These are phyloP conservation scores for Vanrija sp. DNA, from an alignment of 1,284 basidiomycete genomes.

Conservation along the genomic window DNA sequence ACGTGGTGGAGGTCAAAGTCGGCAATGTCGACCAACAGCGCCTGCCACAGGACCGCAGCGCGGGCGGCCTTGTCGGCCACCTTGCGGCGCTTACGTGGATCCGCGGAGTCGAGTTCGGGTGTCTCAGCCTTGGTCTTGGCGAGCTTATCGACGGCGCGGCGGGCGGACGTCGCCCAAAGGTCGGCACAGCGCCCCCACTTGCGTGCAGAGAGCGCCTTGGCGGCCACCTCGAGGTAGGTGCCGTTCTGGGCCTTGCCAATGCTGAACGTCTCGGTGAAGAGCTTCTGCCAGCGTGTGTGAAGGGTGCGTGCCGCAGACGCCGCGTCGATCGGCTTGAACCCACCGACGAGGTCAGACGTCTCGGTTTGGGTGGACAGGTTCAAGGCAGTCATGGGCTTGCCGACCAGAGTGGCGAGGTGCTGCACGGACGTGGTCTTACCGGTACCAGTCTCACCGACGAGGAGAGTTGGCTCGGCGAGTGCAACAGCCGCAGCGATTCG, in stretches of 20 bases:
- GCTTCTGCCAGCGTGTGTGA: slow-evolving; percentile 70
- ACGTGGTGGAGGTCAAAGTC: slow-evolving; percentile 85
- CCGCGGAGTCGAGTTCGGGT: not conserved
- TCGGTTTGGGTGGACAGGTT: slow-evolving; percentile 98
- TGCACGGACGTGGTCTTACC: slow-evolving; percentile 95
- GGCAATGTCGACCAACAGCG: slow-evolving; percentile 66
- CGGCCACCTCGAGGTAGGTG: slow-evolving; percentile 76
- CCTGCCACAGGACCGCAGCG: slow-evolving; percentile 60
- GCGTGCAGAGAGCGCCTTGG: slow-evolving; percentile 73
- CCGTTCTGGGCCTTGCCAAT: slow-evolving; percentile 71
- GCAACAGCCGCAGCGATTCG: slow-evolving; percentile 73
- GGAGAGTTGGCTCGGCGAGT: slow-evolving; percentile 75
- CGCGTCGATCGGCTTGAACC: slow-evolving; percentile 91
- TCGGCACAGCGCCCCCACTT: slow-evolving; percentile 83
- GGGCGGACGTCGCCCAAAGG: slow-evolving; percentile 60
- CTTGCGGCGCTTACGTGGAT: slow-evolving; percentile 71
- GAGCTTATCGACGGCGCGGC: slow-evolving; percentile 51
- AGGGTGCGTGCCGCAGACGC: slow-evolving; percentile 70
- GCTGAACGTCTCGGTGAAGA: slow-evolving; percentile 88
- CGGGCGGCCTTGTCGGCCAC: slow-evolving; percentile 52
- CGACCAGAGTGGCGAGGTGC: slow-evolving; percentile 76
- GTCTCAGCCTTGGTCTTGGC: slow-evolving; percentile 55
- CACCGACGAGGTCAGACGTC: slow-evolving; percentile 87
- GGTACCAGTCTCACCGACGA: slow-evolving; percentile 97
- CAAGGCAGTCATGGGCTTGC: slow-evolving; percentile 74